Evolutionary conservation across 495 filamentous ascomycete species (phyloP), one percentile per base, ranked within the genome.

Genomic region (Penicillium soppii): DNA sequence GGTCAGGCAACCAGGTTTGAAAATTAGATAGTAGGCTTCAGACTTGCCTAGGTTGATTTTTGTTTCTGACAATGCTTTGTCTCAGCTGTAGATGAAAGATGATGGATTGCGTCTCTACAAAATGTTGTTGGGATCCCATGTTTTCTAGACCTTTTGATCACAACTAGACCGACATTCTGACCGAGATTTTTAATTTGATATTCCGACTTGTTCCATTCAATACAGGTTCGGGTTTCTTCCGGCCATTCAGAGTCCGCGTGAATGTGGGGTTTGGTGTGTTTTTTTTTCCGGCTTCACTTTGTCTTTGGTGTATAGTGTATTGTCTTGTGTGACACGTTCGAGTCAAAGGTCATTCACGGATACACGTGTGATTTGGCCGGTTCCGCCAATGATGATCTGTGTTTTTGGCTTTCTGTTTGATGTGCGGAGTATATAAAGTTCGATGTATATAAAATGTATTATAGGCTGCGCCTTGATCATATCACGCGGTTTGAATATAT

Each of bases 131-230:
- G 32, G 17, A 37, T 50, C 16, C 41, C 47, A 47, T 43, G 29
- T 32, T 54, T 27, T 56, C 33, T 5, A 15, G 15, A 35, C 7
- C 41, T 65, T 65, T 54, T 33, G 52, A 65, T 59, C 32, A 20
- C 54, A 44, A 40, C 62, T 50, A 54, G 61, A 58, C 58, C 47
- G 58, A 54, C 45, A 12, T 33, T 41, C 45, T 42, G 20, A 40
- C 32, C 33, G 38, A 39, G 23, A 38, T 27, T 38, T 47, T 47
- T 32, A 2, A 13, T 22, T 17, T 21, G 10, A 35, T 43, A 47
- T 41, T 64, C 61, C 61, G 61, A 49, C 7, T 48, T 32, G n/a
- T 53, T 50, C 56, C 52, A 57, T 48, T 58, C 62, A 62, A 65
- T 65, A 56, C 53, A 41, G 52, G 32, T 23, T 8, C 47, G 39